Conservation (phyloP, 2,329 filamentous ascomycete species). For the Venturia effusa region DNA sequence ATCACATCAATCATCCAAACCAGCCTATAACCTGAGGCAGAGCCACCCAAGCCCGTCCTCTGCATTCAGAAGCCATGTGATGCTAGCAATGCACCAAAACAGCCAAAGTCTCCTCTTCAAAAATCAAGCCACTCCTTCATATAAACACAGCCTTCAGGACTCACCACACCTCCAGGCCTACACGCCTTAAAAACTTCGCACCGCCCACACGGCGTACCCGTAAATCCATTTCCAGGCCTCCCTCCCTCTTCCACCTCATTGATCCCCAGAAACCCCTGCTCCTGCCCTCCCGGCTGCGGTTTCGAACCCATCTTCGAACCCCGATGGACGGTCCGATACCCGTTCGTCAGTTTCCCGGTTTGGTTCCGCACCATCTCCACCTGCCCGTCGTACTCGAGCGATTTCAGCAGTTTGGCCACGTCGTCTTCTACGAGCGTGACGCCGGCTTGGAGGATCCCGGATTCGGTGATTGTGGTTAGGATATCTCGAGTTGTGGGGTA, state of each 20-base stretch:
- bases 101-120: background rate
- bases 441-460: constrained; percentile 61
- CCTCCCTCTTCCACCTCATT: constrained; percentile 32
- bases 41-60: too few relatives aligned
- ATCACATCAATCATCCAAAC: too few relatives aligned
- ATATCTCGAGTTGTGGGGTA: constrained; percentile 78
- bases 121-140: constrained; percentile 69
- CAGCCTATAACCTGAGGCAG: too few relatives aligned
- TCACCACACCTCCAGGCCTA: constrained; percentile 81
- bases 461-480: constrained; percentile 59
- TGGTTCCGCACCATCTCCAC: constrained; percentile 48
- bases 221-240: constrained; percentile 57
- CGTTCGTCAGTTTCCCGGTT: constrained; percentile 27
- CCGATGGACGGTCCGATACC: constrained; percentile 37
- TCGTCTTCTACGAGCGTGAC: constrained; percentile 49
- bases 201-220: constrained; percentile 78
- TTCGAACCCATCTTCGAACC: constrained; percentile 14
- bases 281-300: background rate
- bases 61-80: too few relatives aligned
- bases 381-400: constrained; percentile 79
- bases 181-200: constrained; percentile 93
- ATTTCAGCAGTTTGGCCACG: constrained; percentile 75
- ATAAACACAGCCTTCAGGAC: constrained; percentile 82
- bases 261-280: constrained; percentile 11
- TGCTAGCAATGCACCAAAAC: too few relatives aligned